Evolutionary conservation across 306 rosid species (phyloP).

Genomic region (Rosa persica): DNA sequence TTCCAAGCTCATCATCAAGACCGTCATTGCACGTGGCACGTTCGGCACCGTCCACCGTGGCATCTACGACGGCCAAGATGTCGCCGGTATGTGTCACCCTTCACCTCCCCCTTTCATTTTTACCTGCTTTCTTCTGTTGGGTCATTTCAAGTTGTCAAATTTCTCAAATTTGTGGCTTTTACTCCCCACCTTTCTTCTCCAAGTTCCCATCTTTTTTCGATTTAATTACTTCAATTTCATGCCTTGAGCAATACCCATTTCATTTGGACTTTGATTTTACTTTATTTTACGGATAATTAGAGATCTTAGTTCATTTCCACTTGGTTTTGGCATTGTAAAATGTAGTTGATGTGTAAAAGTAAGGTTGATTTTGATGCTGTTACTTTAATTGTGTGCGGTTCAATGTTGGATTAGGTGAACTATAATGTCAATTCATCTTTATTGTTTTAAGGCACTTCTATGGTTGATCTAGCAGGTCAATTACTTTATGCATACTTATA

Average conservation of each 20-base stretch:
- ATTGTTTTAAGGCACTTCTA: conserved; percentile 1
- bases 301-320: conserved; percentile 9
- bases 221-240: background rate
- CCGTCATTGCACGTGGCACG: conserved; percentile 87
- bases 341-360: conserved; percentile 16
- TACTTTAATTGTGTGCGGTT: conserved; percentile 3
- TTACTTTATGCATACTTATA: background rate
- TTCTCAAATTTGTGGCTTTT: background rate
- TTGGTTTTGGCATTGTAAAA: conserved; percentile 20
- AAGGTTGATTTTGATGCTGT: conserved; percentile 25
- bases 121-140: background rate
- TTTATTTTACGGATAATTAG: background rate
- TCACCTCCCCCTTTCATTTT: background rate
- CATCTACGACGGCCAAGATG: conserved; percentile 80
- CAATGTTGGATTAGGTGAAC: conserved; percentile 26
- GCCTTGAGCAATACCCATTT: background rate
- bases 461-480: conserved; percentile 13
- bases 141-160: background rate
- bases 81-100: conserved; percentile 61
- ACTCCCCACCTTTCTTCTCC: background rate
- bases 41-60: conserved; percentile 96
- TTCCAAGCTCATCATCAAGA: conserved; percentile 72
- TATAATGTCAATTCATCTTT: conserved; percentile 20
- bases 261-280: background rate
- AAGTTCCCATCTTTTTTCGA: background rate